Evolutionary conservation across 1,284 basidiomycete genomes (phyloP).

Genomic region (Malassezia obtusa): DNA sequence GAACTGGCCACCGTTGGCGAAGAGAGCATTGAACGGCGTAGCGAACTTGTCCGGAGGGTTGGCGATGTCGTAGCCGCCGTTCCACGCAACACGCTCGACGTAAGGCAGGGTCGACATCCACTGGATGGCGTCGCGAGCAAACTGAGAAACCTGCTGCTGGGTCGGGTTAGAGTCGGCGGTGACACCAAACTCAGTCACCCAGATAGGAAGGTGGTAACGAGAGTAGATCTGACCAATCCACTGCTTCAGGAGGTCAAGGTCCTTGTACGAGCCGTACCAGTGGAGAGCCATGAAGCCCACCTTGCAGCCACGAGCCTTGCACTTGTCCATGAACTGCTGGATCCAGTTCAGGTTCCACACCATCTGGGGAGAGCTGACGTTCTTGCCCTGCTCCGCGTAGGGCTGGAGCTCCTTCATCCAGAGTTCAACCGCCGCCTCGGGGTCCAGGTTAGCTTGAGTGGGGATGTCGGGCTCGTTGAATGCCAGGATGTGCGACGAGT

Average conservation of each 20-base stretch:
- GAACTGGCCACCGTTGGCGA: constrained; percentile 16
- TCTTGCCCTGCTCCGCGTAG: constrained; percentile 29
- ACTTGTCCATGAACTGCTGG: constrained; percentile 27
- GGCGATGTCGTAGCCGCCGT: constrained; percentile 32
- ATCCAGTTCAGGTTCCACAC: constrained; percentile 44
- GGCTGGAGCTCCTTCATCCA: constrained; percentile 39
- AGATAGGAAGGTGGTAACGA: constrained; percentile 23
- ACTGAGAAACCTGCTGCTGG: constrained; percentile 25
- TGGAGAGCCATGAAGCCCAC: constrained; percentile 40
- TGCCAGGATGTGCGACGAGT: constrained; percentile 27
- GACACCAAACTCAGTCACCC: constrained; percentile 45
- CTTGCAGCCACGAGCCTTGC: constrained; percentile 28
- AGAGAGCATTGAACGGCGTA: constrained; percentile 32
- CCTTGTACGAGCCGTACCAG: constrained; percentile 39
- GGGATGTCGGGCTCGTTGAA: constrained; percentile 43
- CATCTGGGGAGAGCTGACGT: constrained; percentile 38
- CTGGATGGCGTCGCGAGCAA: constrained; percentile 24
- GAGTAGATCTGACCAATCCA: constrained; percentile 31
- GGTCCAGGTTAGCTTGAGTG: constrained; percentile 27
- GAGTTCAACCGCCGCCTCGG: constrained; percentile 26
- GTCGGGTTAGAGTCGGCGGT: constrained; percentile 22
- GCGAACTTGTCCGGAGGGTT: constrained; percentile 36
- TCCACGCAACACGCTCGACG: constrained; percentile 36
- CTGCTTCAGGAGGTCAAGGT: constrained; percentile 30
- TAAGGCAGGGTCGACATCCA: constrained; percentile 27